phyloP scores from a whole-genome alignment of 1,284 basidiomycete species.

The Cystobasidium pallidum region DNA sequence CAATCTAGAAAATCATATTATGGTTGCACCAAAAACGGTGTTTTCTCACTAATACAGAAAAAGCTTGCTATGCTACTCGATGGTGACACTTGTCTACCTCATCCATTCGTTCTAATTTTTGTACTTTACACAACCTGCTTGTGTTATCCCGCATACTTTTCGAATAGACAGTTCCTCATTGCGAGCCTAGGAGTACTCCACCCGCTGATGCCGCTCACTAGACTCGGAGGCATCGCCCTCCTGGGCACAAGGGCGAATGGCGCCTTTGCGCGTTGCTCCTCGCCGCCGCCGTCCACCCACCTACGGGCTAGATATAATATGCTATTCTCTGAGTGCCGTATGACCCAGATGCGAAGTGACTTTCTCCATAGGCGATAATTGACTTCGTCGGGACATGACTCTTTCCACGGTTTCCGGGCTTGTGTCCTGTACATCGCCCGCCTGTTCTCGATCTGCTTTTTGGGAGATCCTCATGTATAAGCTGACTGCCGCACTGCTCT shows the following conservation, averaged over 20 bases:
- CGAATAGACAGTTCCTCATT: not conserved
- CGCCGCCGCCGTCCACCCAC: too few species aligned
- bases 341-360: not conserved
- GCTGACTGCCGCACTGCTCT: constrained; percentile 34
- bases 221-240: too few species aligned
- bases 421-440: constrained; percentile 23
- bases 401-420: constrained; percentile 1
- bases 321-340: not conserved
- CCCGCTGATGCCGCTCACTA: too few species aligned
- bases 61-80: not conserved
- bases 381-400: constrained; percentile 7
- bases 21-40: not conserved
- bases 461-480: constrained; percentile 39
- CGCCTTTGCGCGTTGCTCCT: not conserved
- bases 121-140: not conserved
- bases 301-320: too few species aligned
- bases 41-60: not conserved
- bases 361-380: not conserved
- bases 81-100: not conserved
- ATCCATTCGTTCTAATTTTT: constrained; percentile 4
- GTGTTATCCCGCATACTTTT: not conserved
- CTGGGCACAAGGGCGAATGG: too few species aligned
- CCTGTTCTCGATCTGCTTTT: constrained; percentile 50
- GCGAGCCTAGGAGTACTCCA: too few species aligned
- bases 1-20: not conserved